phyloP scores from a whole-genome alignment of 2,329 filamentous ascomycete species.

The Endoconidiophora laricicola region DNA sequence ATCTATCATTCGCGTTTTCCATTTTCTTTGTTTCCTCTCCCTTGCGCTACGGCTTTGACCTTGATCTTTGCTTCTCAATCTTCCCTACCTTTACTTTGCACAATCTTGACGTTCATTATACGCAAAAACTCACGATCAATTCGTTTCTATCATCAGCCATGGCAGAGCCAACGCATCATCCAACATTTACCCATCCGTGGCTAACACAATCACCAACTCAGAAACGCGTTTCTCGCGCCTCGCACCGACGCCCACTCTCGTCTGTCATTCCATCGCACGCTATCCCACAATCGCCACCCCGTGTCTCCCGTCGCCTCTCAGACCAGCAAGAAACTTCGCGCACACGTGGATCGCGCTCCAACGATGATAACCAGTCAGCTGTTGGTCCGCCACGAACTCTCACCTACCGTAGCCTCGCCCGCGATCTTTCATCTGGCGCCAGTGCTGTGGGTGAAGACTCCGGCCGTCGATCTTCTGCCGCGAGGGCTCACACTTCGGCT shows the following conservation, averaged over 20 bases:
- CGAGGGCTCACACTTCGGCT: conserved; percentile 16
- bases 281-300: conserved; percentile 33
- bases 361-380: conserved; percentile 28
- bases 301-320: conserved; percentile 35
- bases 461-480: conserved; percentile 3
- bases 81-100: not conserved
- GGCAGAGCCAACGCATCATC: conserved; percentile 10
- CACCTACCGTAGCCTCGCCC: conserved; percentile 26
- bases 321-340: conserved; percentile 35
- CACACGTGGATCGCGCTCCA: conserved; percentile 17
- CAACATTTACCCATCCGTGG: conserved; percentile 10
- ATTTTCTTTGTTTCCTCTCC: not conserved
- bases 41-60: not conserved
- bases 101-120: not conserved
- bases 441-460: conserved; percentile 19
- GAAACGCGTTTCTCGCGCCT: conserved; percentile 15
- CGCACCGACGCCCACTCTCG: conserved; percentile 37
- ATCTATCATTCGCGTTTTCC: not conserved
- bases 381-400: conserved; percentile 26
- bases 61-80: not conserved
- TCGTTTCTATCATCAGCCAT: conserved; percentile 2
- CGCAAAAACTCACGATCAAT: too few species aligned
- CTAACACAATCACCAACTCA: conserved; percentile 9
- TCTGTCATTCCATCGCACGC: conserved; percentile 29
- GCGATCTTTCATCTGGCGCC: conserved; percentile 20